phyloP scores from a whole-genome alignment of 805 yeast genomes.

The Ogataea pignaliae region DNA sequence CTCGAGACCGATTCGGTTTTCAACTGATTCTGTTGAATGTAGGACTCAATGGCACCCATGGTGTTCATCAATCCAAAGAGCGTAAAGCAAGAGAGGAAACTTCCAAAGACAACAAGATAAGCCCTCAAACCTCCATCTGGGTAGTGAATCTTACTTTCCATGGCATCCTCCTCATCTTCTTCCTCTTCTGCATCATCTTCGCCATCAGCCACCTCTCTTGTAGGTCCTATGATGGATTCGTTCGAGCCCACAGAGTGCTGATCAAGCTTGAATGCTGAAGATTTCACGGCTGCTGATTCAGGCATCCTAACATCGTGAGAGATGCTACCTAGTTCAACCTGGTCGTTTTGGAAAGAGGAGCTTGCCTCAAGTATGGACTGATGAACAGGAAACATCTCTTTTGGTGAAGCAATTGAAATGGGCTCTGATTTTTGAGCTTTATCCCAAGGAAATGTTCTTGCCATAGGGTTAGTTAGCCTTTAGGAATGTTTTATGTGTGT shows the following conservation, averaged over 20 bases:
- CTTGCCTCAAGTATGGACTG: background rate
- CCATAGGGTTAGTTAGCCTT: no score
- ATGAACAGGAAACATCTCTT: slow-evolving; percentile 1
- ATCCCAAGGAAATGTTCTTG: no score
- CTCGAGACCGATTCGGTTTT: slow-evolving; percentile 39
- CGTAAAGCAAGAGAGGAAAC: slow-evolving; percentile 51
- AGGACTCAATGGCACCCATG: slow-evolving; percentile 59
- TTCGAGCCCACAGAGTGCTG: slow-evolving; percentile 9
- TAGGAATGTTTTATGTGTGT: no score
- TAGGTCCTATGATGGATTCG: slow-evolving; percentile 32
- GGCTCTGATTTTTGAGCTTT: no score
- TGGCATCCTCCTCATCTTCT: slow-evolving; percentile 11
- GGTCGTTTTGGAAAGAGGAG: background rate
- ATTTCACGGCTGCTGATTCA: slow-evolving; percentile 29
- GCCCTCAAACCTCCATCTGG: slow-evolving; percentile 64
- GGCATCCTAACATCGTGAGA: background rate
- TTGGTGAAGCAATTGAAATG: background rate
- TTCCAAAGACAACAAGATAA: slow-evolving; percentile 52
- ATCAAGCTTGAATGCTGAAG: no score
- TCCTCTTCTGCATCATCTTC: background rate
- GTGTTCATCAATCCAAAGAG: slow-evolving; percentile 55
- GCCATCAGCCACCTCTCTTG: slow-evolving; percentile 34
- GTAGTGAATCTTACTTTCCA: slow-evolving; percentile 21
- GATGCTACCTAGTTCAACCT: background rate
- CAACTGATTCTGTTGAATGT: slow-evolving; percentile 53